Base-by-base conservation (phyloP, 148 eudicot species). In the Amaranthus palmeri region DNA sequence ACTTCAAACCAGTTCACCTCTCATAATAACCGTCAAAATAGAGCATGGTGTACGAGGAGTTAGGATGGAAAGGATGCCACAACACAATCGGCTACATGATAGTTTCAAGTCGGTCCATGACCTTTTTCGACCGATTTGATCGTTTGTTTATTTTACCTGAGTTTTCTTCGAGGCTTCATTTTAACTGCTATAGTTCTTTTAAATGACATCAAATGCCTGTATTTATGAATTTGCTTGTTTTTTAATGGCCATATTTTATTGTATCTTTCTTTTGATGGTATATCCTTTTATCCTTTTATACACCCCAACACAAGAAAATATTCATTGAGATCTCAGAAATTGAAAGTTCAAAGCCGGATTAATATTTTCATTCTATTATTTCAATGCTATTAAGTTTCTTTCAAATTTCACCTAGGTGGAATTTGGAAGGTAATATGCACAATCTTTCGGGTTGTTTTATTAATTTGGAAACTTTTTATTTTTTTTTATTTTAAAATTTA, bases 61-160 rank as follows among this genome's bases (percentile, higher is more conserved):
- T 82, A 79, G 75, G 77, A 73, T 70, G 68, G 68, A 72, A 70
- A 71, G 70, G 73, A 54, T 54, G 65, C 59, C 55, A 48, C 57
- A 53, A 64, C 67, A 57, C 67, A 65, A 41, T 15, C 65, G 42
- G 74, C 64, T 63, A 63, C 57, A 15, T 36, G 54, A 56, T 54
- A 76, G 61, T 60, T 79, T 74, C 61, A 48, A 68, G 14, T 58
- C 65, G 72, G 69, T 61, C 72, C 51, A 64, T 45, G 61, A 44
- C 58, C 40, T 69, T 53, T 69, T 68, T 71, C 36, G 65, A 69
- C 74, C 67, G 65, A 59, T 72, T 78, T 54, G 68, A 49, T 50
- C 68, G 42, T 60, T 13, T 47, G 50, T 77, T 17, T 6, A 14
- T 47, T 70, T 25, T 68, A 61, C 45, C 10, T 56, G 47, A 65